Conservation (phyloP, 257 asterid genomes). For the Rauvolfia tetraphylla region DNA sequence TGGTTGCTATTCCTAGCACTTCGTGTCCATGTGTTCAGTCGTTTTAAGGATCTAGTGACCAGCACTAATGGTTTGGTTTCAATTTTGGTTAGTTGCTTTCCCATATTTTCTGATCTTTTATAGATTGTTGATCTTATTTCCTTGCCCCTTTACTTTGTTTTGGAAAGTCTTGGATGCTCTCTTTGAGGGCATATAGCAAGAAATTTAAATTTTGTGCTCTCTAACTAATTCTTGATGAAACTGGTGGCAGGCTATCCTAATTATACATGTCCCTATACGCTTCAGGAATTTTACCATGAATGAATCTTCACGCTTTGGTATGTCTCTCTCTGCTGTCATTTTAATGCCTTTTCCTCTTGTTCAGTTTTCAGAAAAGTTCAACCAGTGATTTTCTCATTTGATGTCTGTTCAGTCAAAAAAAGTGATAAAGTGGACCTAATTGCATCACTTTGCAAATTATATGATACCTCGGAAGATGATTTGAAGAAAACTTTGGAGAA, state of each 20-base stretch:
- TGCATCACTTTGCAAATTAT: constrained; percentile 73
- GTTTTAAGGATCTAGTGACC: constrained; percentile 78
- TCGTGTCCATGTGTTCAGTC: constrained; percentile 66
- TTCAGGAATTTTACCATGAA: constrained; percentile 57
- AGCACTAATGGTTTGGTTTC: constrained; percentile 89
- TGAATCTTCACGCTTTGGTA: constrained; percentile 75
- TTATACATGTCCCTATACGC: constrained; percentile 67
- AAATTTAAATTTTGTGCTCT: not conserved
- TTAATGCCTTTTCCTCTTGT: constrained; percentile 10
- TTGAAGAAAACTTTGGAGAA: constrained; percentile 60
- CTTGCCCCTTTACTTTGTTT: not conserved
- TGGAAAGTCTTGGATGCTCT: not conserved
- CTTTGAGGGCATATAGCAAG: not conserved
- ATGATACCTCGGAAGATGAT: constrained; percentile 81
- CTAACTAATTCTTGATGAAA: constrained; percentile 25
- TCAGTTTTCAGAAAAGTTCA: not conserved
- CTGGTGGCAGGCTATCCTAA: constrained; percentile 70
- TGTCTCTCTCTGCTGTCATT: constrained; percentile 13
- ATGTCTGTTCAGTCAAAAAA: constrained; percentile 57
- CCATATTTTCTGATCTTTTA: constrained; percentile 19
- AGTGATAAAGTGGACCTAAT: constrained; percentile 69
- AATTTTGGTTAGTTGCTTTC: constrained; percentile 59
- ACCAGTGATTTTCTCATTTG: constrained; percentile 2
- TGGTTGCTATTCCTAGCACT: constrained; percentile 91
- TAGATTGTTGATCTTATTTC: not conserved